Evolutionary conservation across 2,329 filamentous ascomycete genomes (phyloP).

Genomic region (Trichoderma semiorbis): DNA sequence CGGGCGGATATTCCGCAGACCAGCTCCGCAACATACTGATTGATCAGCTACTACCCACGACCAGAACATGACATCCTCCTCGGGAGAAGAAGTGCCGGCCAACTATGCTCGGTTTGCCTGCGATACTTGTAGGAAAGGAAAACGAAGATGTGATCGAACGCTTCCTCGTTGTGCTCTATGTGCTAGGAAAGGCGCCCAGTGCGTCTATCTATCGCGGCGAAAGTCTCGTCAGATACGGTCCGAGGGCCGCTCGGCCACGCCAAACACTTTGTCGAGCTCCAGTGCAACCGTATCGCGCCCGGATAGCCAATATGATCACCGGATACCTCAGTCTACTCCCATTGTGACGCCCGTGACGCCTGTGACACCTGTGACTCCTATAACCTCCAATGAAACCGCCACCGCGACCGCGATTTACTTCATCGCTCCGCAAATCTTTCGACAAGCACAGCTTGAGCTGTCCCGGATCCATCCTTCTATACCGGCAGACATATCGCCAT

Average conservation of each 20-base stretch:
- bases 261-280: neutral
- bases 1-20: neutral
- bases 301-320: neutral
- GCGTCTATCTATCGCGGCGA: neutral
- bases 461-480: neutral
- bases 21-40: neutral
- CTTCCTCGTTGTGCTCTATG: neutral
- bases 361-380: neutral
- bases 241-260: neutral
- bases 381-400: neutral
- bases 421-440: neutral
- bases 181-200: neutral
- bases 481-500: neutral
- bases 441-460: neutral
- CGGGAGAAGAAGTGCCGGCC: neutral
- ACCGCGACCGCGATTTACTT: neutral
- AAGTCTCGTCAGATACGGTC: neutral
- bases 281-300: neutral
- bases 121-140: neutral
- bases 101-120: neutral
- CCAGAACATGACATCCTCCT: neutral
- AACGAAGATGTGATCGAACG: neutral
- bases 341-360: neutral
- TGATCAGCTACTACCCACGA: neutral
- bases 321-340: neutral